Evolutionary conservation across 2,329 filamentous ascomycete genomes (phyloP).

Genomic region (Cordyceps farinosa): DNA sequence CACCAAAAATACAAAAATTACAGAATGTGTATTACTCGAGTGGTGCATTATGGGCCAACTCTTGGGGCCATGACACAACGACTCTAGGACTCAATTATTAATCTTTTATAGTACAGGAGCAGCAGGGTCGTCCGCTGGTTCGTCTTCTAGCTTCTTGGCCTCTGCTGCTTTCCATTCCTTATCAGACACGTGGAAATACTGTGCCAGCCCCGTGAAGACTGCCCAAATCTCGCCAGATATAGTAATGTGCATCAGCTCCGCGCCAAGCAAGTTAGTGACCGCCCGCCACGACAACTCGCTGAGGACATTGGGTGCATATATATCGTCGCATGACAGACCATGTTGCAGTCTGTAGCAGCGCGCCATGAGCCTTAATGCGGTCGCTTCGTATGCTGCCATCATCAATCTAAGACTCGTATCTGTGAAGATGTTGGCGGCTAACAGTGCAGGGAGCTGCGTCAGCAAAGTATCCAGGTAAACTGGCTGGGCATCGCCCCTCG

Average conservation of each 20-base stretch:
- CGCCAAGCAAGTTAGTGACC: constrained; percentile 43
- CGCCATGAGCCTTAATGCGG: constrained; percentile 44
- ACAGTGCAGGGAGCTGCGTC: constrained; percentile 47
- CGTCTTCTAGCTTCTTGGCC: constrained; percentile 12
- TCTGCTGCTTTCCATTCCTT: constrained; percentile 42
- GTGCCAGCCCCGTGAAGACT: constrained; percentile 35
- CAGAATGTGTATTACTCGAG: not conserved
- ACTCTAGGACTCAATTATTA: not conserved
- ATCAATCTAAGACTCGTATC: constrained; percentile 41
- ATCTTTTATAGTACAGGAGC: not conserved
- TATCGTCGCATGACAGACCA: constrained; percentile 36
- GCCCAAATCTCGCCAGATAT: constrained; percentile 46
- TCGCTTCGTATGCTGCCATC: constrained; percentile 45
- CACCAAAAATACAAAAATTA: not conserved
- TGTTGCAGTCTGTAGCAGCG: constrained; percentile 38
- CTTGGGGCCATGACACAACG: too few species aligned
- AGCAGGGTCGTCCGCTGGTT: not conserved
- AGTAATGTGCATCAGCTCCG: constrained; percentile 44
- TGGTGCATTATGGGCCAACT: not conserved
- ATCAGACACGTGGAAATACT: constrained; percentile 40
- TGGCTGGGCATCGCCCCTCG: constrained; percentile 28
- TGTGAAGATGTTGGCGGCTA: constrained; percentile 46
- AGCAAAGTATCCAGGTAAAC: constrained; percentile 48
- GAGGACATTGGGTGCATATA: constrained; percentile 37
- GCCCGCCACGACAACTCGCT: constrained; percentile 38